Conservation (phyloP, 306 rosid genomes). For the Medicago arabica region DNA sequence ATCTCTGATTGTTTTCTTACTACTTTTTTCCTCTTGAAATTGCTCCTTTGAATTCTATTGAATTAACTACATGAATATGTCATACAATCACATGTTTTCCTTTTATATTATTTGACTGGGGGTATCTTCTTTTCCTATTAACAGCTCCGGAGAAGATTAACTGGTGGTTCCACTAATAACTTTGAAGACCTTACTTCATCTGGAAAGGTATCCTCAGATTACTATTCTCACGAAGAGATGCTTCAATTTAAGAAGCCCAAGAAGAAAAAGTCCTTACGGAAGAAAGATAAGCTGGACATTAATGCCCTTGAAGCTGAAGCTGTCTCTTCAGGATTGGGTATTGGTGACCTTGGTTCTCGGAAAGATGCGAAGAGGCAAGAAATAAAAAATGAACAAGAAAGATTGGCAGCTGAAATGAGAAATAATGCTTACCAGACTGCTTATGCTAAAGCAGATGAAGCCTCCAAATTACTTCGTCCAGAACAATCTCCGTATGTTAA, state of each 20-base stretch:
- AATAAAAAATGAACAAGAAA: constrained; percentile 70
- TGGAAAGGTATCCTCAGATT: constrained; percentile 76
- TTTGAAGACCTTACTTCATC: constrained; percentile 75
- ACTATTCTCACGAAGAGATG: constrained; percentile 89
- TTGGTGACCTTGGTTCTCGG: constrained; percentile 89
- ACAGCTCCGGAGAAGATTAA: constrained; percentile 82
- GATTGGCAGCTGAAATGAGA: constrained; percentile 79
- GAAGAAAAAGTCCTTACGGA: constrained; percentile 90
- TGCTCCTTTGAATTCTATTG: constrained; percentile 20
- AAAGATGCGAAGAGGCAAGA: constrained; percentile 72
- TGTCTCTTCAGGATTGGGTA: constrained; percentile 87
- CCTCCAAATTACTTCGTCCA: constrained; percentile 73
- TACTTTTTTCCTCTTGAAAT: background rate
- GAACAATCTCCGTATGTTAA: constrained; percentile 60
- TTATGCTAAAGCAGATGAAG: constrained; percentile 88
- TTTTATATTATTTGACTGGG: constrained; percentile 19
- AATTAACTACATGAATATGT: constrained; percentile 22
- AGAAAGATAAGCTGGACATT: constrained; percentile 89
- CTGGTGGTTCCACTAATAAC: constrained; percentile 61
- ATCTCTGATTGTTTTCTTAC: constrained; percentile 4
- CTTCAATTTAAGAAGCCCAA: constrained; percentile 84
- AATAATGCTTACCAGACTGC: constrained; percentile 84
- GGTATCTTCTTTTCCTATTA: constrained; percentile 34
- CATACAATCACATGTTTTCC: constrained; percentile 26
- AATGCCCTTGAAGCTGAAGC: constrained; percentile 98